Conservation (phyloP, 768 basidiomycete species). For the Melanogaster broomeanus region DNA sequence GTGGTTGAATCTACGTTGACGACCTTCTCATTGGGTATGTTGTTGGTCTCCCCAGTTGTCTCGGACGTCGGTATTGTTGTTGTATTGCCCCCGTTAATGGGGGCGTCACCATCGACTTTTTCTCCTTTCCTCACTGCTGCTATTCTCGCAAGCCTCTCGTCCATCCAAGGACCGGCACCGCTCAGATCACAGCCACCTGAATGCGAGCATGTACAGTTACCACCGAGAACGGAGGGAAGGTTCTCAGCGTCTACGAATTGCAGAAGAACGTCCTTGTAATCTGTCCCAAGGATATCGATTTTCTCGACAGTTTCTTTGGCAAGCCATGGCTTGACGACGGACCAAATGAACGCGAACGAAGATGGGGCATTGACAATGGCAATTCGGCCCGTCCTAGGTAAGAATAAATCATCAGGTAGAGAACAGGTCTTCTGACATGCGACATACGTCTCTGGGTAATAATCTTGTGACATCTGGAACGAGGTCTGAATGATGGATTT, state of each 20-base stretch:
- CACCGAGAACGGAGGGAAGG: conserved; percentile 62
- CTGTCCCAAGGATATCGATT: conserved; percentile 61
- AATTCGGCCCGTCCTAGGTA: conserved; percentile 67
- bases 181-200: conserved; percentile 61
- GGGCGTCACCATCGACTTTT: neutral
- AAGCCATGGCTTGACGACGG: conserved; percentile 68
- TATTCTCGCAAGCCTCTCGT: conserved; percentile 42
- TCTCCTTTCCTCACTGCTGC: conserved; percentile 1
- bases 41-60: neutral
- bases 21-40: conserved; percentile 10
- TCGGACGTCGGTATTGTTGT: conserved; percentile 2
- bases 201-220: conserved; percentile 60
- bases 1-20: neutral
- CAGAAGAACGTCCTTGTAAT: conserved; percentile 59
- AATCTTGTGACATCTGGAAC: conserved; percentile 78
- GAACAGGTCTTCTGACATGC: neutral
- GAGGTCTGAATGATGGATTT: conserved; percentile 60
- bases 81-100: neutral
- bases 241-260: conserved; percentile 63
- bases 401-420: neutral
- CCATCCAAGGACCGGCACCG: conserved; percentile 72
- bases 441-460: conserved; percentile 73
- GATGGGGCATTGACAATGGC: conserved; percentile 72
- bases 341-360: conserved; percentile 75
- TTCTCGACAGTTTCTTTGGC: conserved; percentile 72